A percentile compares a stretch with the other conserved stretches of the same genome.
Conservation (phyloP, 257 asterid species). For the Coffea eugenioides region DNA sequence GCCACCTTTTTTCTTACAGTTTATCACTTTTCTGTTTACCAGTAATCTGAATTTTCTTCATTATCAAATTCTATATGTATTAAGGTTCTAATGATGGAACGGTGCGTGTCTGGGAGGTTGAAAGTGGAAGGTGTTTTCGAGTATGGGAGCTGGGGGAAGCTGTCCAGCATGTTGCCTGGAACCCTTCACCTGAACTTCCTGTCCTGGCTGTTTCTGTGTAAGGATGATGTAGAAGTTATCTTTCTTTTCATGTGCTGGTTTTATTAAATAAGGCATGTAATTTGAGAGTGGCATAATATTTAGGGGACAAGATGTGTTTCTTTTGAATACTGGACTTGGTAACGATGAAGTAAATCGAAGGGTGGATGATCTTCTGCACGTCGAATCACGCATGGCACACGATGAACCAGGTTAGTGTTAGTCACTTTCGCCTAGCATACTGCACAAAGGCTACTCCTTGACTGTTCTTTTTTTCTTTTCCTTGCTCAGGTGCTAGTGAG, state of each 20-base stretch:
- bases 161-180: conserved; percentile 77
- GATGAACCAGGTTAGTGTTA: conserved; percentile 64
- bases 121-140: conserved; percentile 84
- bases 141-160: conserved; percentile 82
- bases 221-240: conserved; percentile 26
- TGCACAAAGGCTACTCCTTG: not conserved
- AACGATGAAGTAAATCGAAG: conserved; percentile 61
- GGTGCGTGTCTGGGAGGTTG: conserved; percentile 97
- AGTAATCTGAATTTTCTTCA: conserved; percentile 4
- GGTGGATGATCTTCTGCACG: conserved; percentile 64
- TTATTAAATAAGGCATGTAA: conserved; percentile 16
- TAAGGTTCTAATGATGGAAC: conserved; percentile 94
- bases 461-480: not conserved
- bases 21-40: not conserved
- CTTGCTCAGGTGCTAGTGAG: conserved; percentile 51
- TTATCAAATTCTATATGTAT: conserved; percentile 19
- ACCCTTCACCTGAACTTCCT: conserved; percentile 78
- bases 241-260: conserved; percentile 16
- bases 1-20: conserved; percentile 12
- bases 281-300: conserved; percentile 15
- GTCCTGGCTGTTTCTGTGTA: conserved; percentile 82
- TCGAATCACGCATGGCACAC: conserved; percentile 36
- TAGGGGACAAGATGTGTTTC: conserved; percentile 78
- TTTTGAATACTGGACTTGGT: conserved; percentile 65
- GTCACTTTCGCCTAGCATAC: not conserved